Percentiles rank a stretch among this genome's conserved stretches.
Evolutionary conservation across 2,329 filamentous ascomycete species (phyloP).

Genomic region (Aureobasidium sp.): DNA sequence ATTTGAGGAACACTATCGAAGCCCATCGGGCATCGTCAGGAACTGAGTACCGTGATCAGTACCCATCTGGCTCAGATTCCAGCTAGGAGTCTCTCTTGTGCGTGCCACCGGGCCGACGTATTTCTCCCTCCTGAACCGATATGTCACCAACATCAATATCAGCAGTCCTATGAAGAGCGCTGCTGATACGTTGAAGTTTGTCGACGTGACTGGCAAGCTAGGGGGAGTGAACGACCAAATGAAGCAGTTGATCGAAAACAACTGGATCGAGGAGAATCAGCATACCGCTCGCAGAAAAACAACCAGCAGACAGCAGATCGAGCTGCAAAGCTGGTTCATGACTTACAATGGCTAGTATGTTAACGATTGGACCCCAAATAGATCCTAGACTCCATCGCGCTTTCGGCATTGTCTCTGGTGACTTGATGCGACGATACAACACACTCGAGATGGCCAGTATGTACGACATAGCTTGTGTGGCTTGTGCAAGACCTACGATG

Average conservation of each 20-base stretch:
- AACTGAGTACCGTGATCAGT: background rate
- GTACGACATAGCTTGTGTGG: background rate
- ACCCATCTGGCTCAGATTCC: background rate
- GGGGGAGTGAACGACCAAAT: background rate
- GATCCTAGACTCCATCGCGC: background rate
- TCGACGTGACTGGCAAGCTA: background rate
- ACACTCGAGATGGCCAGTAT: background rate
- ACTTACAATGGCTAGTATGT: background rate
- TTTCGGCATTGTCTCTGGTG: background rate
- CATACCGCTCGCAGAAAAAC: background rate
- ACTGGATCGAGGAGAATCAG: background rate
- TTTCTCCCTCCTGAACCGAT: background rate
- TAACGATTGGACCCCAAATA: background rate
- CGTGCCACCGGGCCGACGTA: background rate
- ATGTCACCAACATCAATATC: background rate
- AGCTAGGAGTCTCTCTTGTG: background rate
- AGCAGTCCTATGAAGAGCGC: background rate
- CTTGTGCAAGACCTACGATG: constrained; percentile 3
- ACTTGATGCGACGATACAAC: background rate
- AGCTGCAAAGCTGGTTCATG: background rate
- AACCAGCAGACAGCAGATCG: background rate
- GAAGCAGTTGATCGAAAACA: background rate
- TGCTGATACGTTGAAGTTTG: background rate
- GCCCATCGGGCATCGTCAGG: background rate
- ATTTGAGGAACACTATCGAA: too few species aligned